phyloP scores from a whole-genome alignment of 306 rosid species.

The Cucurbita maxima region DNA sequence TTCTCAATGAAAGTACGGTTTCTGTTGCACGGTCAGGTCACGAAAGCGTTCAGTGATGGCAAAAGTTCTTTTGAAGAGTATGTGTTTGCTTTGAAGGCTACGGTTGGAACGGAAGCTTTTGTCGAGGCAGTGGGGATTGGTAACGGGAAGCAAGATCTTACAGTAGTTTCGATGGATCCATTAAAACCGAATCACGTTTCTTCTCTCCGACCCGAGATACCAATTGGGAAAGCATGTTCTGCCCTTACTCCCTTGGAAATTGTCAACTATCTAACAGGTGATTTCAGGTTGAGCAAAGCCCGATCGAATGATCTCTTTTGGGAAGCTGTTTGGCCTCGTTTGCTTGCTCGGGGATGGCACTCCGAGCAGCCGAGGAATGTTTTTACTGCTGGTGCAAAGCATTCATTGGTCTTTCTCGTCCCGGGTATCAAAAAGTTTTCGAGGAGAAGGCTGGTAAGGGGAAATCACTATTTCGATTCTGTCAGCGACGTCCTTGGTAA shows the following conservation, averaged over 20 bases:
- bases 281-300: slow-evolving; percentile 79
- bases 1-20: neutral
- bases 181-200: slow-evolving; percentile 35
- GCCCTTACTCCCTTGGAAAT: slow-evolving; percentile 54
- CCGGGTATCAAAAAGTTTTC: slow-evolving; percentile 82
- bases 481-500: slow-evolving; percentile 55
- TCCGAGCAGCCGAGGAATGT: slow-evolving; percentile 69
- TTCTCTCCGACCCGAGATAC: slow-evolving; percentile 59
- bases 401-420: slow-evolving; percentile 65
- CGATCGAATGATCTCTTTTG: slow-evolving; percentile 86
- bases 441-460: slow-evolving; percentile 53
- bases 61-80: slow-evolving; percentile 59
- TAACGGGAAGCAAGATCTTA: slow-evolving; percentile 75
- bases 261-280: slow-evolving; percentile 63
- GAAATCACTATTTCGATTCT: slow-evolving; percentile 72
- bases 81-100: slow-evolving; percentile 39
- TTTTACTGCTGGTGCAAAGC: slow-evolving; percentile 33
- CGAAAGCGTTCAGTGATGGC: slow-evolving; percentile 57
- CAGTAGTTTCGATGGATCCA: slow-evolving; percentile 33
- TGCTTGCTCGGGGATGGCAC: slow-evolving; percentile 95
- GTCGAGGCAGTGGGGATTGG: slow-evolving; percentile 73
- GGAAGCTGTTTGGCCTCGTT: slow-evolving; percentile 99
- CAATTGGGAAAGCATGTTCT: slow-evolving; percentile 74
- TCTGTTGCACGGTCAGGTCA: slow-evolving; percentile 35
- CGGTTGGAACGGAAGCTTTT: slow-evolving; percentile 53